These are phyloP conservation scores for Ophiostoma australiae DNA, from an alignment of 2,329 filamentous ascomycete genomes.

Conservation along the genomic window DNA sequence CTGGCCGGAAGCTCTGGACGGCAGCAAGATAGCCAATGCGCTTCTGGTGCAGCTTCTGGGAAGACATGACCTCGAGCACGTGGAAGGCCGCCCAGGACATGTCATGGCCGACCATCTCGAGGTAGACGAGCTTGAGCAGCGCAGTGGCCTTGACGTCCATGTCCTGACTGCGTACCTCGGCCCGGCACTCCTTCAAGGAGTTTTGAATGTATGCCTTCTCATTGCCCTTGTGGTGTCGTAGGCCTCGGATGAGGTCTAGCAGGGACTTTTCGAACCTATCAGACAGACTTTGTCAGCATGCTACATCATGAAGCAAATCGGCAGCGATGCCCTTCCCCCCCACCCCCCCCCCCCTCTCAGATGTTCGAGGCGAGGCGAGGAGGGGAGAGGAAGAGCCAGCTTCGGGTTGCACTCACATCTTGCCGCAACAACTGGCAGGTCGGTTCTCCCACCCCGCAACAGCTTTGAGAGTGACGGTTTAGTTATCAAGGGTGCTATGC, in stretches of 20 bases:
- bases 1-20: constrained; percentile 89
- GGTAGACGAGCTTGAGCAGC: constrained; percentile 89
- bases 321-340: background rate
- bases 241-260: constrained; percentile 94
- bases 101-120: constrained; percentile 98
- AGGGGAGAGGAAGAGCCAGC: background rate
- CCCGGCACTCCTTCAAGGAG: constrained; percentile 88
- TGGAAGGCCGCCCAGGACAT: constrained; percentile 99
- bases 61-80: constrained; percentile 98
- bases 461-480: background rate
- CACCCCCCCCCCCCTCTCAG: background rate
- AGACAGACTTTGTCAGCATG: constrained; percentile 7
- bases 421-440: constrained; percentile 14
- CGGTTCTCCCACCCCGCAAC: constrained; percentile 17
- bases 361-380: background rate
- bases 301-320: background rate
- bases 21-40: constrained; percentile 91
- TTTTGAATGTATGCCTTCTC: constrained; percentile 94
- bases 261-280: constrained; percentile 97
- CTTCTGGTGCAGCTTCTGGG: constrained; percentile 89
- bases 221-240: constrained; percentile 91
- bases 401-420: constrained; percentile 18
- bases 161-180: constrained; percentile 86
- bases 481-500: background rate
- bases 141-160: constrained; percentile 98